phyloP scores from a whole-genome alignment of 495 filamentous ascomycete species.

The Podospora comata region DNA sequence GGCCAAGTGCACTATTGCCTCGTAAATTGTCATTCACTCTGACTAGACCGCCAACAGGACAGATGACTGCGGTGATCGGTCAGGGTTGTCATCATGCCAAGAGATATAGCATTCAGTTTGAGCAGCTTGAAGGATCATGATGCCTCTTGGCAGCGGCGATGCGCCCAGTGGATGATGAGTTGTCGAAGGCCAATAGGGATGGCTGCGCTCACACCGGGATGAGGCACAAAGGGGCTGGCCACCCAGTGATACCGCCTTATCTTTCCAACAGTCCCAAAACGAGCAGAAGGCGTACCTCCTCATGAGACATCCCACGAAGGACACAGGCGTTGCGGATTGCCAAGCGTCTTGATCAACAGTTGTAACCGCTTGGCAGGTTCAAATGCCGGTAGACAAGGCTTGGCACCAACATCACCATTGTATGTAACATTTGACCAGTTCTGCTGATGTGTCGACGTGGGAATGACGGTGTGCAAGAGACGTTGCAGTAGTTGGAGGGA shows the following conservation, averaged over 20 bases:
- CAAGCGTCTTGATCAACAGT: constrained; percentile 27
- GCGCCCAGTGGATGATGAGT: background rate
- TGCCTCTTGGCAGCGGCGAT: background rate
- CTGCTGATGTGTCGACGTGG: background rate
- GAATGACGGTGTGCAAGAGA: constrained; percentile 2
- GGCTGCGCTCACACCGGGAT: background rate
- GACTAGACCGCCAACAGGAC: background rate
- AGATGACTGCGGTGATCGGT: background rate
- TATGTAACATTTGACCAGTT: background rate
- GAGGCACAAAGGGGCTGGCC: background rate
- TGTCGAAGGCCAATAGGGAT: background rate
- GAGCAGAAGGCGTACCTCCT: background rate
- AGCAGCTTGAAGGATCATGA: background rate
- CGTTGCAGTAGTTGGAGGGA: background rate
- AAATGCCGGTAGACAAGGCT: constrained; percentile 18
- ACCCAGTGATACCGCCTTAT: background rate
- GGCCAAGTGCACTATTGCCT: background rate
- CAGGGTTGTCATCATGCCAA: background rate
- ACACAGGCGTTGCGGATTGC: constrained; percentile 21
- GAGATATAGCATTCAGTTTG: background rate
- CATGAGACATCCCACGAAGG: constrained; percentile 23
- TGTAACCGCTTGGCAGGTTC: constrained; percentile 28
- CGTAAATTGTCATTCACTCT: background rate
- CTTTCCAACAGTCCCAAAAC: background rate
- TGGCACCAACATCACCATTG: constrained; percentile 12